These are phyloP conservation scores for Coemansia asiatica DNA, from an alignment of 192 early-diverging fungal species.

Conservation along the genomic window DNA sequence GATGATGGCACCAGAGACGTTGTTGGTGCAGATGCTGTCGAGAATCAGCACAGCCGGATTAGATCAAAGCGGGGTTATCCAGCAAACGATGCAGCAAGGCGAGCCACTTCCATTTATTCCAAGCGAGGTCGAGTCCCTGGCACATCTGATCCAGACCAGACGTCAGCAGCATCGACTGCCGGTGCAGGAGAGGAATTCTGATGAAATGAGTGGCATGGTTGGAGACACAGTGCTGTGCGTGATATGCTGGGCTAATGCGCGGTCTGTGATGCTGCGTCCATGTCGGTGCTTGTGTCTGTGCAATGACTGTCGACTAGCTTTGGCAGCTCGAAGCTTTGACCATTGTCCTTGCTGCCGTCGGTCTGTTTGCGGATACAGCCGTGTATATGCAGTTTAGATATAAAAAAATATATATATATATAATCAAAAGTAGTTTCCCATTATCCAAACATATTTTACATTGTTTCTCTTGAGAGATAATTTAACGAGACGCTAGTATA, in stretches of 20 bases:
- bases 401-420: no score
- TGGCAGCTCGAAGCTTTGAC: conserved; percentile 47
- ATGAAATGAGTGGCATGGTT: background rate
- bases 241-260: conserved; percentile 43
- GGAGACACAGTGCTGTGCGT: conserved; percentile 28
- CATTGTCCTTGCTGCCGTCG: conserved; percentile 54
- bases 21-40: background rate
- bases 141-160: conserved; percentile 42
- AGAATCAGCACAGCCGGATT: conserved; percentile 4
- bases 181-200: background rate
- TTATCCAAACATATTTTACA: background rate
- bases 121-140: conserved; percentile 32
- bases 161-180: conserved; percentile 9
- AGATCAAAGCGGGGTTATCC: no score
- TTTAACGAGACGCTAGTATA: no score
- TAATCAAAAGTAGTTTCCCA: background rate
- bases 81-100: conserved; percentile 36
- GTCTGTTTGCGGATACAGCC: conserved; percentile 42
- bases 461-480: no score
- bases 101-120: conserved; percentile 32
- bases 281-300: conserved; percentile 54
- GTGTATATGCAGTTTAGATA: conserved; percentile 47
- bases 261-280: conserved; percentile 50
- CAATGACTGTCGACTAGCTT: conserved; percentile 46
- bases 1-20: background rate